These are phyloP conservation scores for Kazachstania kunashirensis DNA, from an alignment of 805 yeast species.

Conservation along the genomic window DNA sequence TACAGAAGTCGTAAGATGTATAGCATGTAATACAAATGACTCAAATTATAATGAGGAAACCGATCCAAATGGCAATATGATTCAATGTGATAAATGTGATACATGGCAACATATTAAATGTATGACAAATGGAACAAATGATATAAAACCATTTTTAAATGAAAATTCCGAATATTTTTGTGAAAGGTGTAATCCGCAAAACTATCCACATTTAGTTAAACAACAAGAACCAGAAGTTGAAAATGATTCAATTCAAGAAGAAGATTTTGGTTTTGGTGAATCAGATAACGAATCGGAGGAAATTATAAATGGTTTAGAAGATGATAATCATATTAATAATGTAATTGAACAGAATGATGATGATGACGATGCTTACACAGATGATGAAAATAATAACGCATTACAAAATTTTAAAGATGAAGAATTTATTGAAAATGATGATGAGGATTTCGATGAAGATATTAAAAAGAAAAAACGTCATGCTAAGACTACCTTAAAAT, in stretches of 20 bases:
- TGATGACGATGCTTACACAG: constrained; percentile 11
- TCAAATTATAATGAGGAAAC: constrained; percentile 48
- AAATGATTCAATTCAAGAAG: neutral
- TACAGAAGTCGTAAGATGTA: constrained; percentile 44
- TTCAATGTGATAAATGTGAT: constrained; percentile 54
- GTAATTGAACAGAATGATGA: constrained; percentile 9
- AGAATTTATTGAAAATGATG: neutral
- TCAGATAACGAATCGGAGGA: constrained; percentile 3
- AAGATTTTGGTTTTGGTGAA: neutral
- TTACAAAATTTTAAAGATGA: neutral
- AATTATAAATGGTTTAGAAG: constrained; percentile 7
- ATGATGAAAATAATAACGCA: constrained; percentile 7
- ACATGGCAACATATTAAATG: constrained; percentile 69
- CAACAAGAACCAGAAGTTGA: neutral
- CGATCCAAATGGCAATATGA: constrained; percentile 46
- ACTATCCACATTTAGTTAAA: constrained; percentile 27
- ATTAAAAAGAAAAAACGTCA: constrained; percentile 5
- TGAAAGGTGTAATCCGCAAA: constrained; percentile 40
- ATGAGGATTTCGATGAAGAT: neutral
- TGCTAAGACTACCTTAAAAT: too few relatives aligned
- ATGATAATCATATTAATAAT: constrained; percentile 6
- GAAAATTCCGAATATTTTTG: constrained; percentile 46
- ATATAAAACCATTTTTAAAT: constrained; percentile 15
- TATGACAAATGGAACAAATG: constrained; percentile 33
- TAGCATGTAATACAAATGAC: constrained; percentile 52